Conservation (phyloP, 352 stramenopile species). For the Phytophthora ohioensis region DNA sequence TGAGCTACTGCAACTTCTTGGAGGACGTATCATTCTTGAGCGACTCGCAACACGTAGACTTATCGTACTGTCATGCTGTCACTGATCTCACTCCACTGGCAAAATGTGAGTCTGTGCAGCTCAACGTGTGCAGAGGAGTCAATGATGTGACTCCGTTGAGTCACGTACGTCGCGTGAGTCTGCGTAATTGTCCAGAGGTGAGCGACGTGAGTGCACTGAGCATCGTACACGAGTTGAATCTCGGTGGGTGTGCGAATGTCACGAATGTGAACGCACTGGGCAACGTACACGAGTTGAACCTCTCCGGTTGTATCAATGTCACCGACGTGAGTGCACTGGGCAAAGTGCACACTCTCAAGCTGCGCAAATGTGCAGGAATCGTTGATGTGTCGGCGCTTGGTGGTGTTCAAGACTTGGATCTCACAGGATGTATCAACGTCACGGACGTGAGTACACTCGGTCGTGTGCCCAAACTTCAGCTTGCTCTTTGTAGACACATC, state of each 20-base stretch:
- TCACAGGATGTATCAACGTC: constrained; percentile 68
- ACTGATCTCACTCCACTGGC: constrained; percentile 55
- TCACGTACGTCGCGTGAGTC: constrained; percentile 53
- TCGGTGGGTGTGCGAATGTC: constrained; percentile 60
- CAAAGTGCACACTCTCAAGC: constrained; percentile 54
- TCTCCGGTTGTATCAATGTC: constrained; percentile 71
- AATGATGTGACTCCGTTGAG: constrained; percentile 53
- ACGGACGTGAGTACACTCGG: constrained; percentile 57
- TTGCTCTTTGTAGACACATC: constrained; percentile 63
- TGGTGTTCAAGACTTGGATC: constrained; percentile 56
- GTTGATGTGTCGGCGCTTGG: constrained; percentile 50
- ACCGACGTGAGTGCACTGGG: constrained; percentile 60
- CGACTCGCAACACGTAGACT: constrained; percentile 51
- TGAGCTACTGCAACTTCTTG: constrained; percentile 77
- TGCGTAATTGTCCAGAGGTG: constrained; percentile 68
- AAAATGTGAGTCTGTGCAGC: constrained; percentile 56
- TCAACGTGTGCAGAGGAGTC: constrained; percentile 72
- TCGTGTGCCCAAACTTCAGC: constrained; percentile 57
- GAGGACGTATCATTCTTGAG: constrained; percentile 56
- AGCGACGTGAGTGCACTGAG: constrained; percentile 55
- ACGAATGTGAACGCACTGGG: constrained; percentile 53
- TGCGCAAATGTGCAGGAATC: constrained; percentile 57
- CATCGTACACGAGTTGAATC: constrained; percentile 63
- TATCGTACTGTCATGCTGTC: constrained; percentile 77
- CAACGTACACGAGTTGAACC: constrained; percentile 52